These are phyloP conservation scores for Microthyrium microscopicum DNA, from an alignment of 2,329 filamentous ascomycete genomes.

Conservation along the genomic window DNA sequence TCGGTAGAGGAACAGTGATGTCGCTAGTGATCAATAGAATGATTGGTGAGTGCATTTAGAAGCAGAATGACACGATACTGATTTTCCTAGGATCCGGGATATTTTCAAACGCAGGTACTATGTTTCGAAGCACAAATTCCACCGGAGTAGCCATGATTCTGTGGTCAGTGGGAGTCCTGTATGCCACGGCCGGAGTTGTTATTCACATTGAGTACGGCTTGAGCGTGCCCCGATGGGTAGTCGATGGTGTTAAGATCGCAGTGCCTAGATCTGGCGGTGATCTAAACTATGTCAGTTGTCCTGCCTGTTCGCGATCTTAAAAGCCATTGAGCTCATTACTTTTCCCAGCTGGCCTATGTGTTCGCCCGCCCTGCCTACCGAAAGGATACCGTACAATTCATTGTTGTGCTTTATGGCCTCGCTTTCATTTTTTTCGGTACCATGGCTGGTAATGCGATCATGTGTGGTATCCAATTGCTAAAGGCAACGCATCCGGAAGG, in stretches of 20 bases:
- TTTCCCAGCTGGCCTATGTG: slow-evolving; percentile 19
- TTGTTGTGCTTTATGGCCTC: slow-evolving; percentile 29
- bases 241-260: slow-evolving; percentile 11
- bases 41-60: slow-evolving; percentile 8
- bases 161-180: slow-evolving; percentile 16
- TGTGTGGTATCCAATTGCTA: slow-evolving; percentile 23
- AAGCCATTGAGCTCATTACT: too few relatives aligned
- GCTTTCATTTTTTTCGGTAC: slow-evolving; percentile 31
- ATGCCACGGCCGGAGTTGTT: slow-evolving; percentile 10
- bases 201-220: slow-evolving; percentile 13
- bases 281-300: too few relatives aligned
- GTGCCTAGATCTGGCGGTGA: slow-evolving; percentile 12
- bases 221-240: slow-evolving; percentile 10
- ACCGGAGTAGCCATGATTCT: slow-evolving; percentile 21
- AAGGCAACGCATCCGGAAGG: slow-evolving; percentile 21
- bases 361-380: slow-evolving; percentile 20
- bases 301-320: too few relatives aligned
- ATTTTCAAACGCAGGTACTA: slow-evolving; percentile 12
- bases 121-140: slow-evolving; percentile 12
- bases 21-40: slow-evolving; percentile 15
- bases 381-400: slow-evolving; percentile 15
- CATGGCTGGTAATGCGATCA: slow-evolving; percentile 27
- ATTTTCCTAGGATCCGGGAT: slow-evolving; percentile 11
- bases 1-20: slow-evolving; percentile 5
- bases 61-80: not conserved